Evolutionary conservation across 805 yeast species (phyloP), one percentile per base, ranked within the genome.

Genomic region (Clavispora carvajalis): DNA sequence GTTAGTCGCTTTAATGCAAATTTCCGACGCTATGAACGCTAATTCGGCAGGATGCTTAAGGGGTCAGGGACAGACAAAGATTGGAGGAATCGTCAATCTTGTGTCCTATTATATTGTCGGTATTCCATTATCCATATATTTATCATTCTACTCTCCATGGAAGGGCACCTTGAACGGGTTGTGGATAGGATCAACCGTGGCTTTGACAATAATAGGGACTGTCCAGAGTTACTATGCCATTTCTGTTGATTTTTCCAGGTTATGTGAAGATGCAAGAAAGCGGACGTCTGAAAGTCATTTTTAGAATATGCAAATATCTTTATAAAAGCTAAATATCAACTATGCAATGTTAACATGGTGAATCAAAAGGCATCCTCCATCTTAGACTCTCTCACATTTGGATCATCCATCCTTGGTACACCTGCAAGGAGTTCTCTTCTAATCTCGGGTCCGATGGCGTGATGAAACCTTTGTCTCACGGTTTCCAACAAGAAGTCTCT

Each of bases 361-460:
- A 22, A 16, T 42, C 38, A 58, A 44, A 67, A 66, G 11, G 70
- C 71, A 50, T 67, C 67, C 31, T 58, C 57, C 72, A 67, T 66
- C 13, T 54, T 51, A 5, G 66, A 65, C 38, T 65, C 70, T 37
- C 61, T 59, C 3, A 45, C 36, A 15, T 30, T 36, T 6, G 47
- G 31, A 16, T 40, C 48, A 26, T 58, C 55, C 35, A 71, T 70
- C 67, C 93, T 79, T 39, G 86, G 77, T 35, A 71, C 73, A 41
- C 98, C 98, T 16, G 96, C 95, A 48, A 85, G 66, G 48, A 93
- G 72, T 60, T 93, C 99, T 55, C 97, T 79, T 67, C 98, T 79
- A 39, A 91, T 88, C 60, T 91, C 99, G 3, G 95, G 95, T 2
- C 96, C 90, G 44, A 93, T 85, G 21, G 82, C 85, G 45, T 73